Conservation (phyloP, 2,329 filamentous ascomycete genomes). For the Lasiodiplodia sp. region DNA sequence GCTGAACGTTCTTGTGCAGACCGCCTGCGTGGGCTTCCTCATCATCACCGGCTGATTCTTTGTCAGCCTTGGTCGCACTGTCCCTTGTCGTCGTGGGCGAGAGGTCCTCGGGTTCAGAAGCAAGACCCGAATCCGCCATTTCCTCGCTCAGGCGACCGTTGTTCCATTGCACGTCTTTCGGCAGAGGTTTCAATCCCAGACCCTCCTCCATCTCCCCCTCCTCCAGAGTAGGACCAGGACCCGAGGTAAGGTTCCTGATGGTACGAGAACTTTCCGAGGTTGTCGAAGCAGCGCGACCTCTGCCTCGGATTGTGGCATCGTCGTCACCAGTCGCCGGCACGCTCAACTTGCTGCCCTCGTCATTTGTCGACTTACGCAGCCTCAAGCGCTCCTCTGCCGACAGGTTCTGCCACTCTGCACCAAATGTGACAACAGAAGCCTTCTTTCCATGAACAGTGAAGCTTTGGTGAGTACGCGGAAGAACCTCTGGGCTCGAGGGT, state of each 20-base stretch:
- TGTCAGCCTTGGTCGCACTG: background rate
- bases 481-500: slow-evolving; percentile 66
- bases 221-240: slow-evolving; percentile 20
- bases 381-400: slow-evolving; percentile 49
- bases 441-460: slow-evolving; percentile 99
- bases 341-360: slow-evolving; percentile 8
- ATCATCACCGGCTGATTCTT: slow-evolving; percentile 8
- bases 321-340: background rate
- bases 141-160: slow-evolving; percentile 11
- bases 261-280: slow-evolving; percentile 20
- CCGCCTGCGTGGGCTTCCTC: background rate
- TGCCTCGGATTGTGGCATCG: slow-evolving; percentile 14
- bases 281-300: slow-evolving; percentile 18
- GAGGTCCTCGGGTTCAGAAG: slow-evolving; percentile 22
- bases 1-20: slow-evolving; percentile 16
- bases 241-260: slow-evolving; percentile 5
- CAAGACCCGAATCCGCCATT: slow-evolving; percentile 28
- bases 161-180: slow-evolving; percentile 21
- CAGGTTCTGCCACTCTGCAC: slow-evolving; percentile 79
- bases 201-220: slow-evolving; percentile 24
- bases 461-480: slow-evolving; percentile 81
- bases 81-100: slow-evolving; percentile 24
- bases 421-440: slow-evolving; percentile 95
- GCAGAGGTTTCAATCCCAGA: slow-evolving; percentile 17
- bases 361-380: slow-evolving; percentile 37